These are phyloP conservation scores for Saccharomycopsis phalli DNA, from an alignment of 1,139 yeast genomes.

Conservation along the genomic window DNA sequence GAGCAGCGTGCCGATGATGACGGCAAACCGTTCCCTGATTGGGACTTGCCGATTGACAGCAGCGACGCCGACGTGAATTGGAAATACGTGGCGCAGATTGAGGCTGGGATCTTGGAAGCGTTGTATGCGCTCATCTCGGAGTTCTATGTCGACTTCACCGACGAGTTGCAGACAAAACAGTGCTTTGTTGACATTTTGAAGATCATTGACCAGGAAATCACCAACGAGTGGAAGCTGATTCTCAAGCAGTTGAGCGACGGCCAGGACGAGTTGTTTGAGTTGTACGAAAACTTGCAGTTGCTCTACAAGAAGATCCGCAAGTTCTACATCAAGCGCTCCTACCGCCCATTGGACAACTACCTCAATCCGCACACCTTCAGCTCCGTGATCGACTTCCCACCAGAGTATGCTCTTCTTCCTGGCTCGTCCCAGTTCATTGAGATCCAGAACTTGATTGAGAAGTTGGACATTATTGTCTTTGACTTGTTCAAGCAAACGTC, in stretches of 20 bases:
- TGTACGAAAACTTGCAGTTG: conserved; percentile 42
- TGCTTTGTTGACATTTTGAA: conserved; percentile 60
- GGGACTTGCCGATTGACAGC: conserved; percentile 34
- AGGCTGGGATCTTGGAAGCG: conserved; percentile 75
- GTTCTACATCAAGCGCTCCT: conserved; percentile 67
- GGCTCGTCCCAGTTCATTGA: conserved; percentile 23
- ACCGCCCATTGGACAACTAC: conserved; percentile 50
- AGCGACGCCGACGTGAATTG: conserved; percentile 34
- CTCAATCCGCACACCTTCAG: conserved; percentile 18
- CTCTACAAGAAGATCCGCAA: conserved; percentile 65
- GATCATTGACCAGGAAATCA: conserved; percentile 57
- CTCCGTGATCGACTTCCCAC: conserved; percentile 21
- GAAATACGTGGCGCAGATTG: conserved; percentile 62
- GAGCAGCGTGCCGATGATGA: conserved; percentile 13
- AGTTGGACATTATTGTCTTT: conserved; percentile 55
- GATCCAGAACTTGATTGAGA: conserved; percentile 51
- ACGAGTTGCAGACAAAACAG: conserved; percentile 53
- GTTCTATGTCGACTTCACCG: conserved; percentile 68
- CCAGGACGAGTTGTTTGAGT: conserved; percentile 27
- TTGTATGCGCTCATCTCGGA: conserved; percentile 62
- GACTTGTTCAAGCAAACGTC: conserved; percentile 53
- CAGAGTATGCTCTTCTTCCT: conserved; percentile 24
- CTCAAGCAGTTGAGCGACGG: conserved; percentile 22
- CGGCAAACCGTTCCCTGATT: conserved; percentile 30
- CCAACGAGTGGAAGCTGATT: conserved; percentile 58